phyloP scores from a whole-genome alignment of 2,329 filamentous ascomycete species.

The Cladosporium sp. region DNA sequence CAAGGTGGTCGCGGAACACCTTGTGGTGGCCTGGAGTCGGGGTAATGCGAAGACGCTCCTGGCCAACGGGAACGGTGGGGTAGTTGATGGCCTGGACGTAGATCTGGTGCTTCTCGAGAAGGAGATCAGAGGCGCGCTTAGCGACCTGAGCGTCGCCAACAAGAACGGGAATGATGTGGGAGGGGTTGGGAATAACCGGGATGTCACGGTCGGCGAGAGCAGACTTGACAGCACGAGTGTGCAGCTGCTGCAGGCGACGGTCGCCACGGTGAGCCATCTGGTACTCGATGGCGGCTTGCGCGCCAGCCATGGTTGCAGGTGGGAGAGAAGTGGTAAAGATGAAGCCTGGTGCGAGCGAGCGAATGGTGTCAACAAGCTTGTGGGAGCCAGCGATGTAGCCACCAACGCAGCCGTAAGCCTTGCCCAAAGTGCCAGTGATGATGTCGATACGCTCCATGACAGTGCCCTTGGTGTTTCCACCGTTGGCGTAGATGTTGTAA shows the following conservation, averaged over 20 bases:
- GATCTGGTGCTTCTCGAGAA: constrained; percentile 84
- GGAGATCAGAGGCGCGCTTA: constrained; percentile 85
- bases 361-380: constrained; percentile 84
- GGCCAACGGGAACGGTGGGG: constrained; percentile 94
- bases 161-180: constrained; percentile 89
- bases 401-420: constrained; percentile 95
- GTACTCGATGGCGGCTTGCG: constrained; percentile 86
- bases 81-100: constrained; percentile 99
- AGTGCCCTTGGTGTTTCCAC: constrained; percentile 72
- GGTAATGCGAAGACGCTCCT: constrained; percentile 92
- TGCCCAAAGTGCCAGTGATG: constrained; percentile 94
- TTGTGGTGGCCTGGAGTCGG: constrained; percentile 89
- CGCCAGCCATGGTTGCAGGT: constrained; percentile 94
- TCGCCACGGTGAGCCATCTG: constrained; percentile 83
- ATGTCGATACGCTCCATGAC: constrained; percentile 96
- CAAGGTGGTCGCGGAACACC: constrained; percentile 79
- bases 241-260: constrained; percentile 86
- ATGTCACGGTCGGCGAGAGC: constrained; percentile 75
- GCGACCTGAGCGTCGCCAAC: constrained; percentile 92
- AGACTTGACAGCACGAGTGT: constrained; percentile 91
- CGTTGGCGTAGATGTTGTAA: constrained; percentile 76
- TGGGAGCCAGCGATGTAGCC: constrained; percentile 92
- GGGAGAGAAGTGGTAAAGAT: constrained; percentile 98
- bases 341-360: constrained; percentile 92
- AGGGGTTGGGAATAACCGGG: constrained; percentile 95